These are phyloP conservation scores for Perkinsus olseni DNA, from an alignment of 169 alveolate species.

Conservation along the genomic window DNA sequence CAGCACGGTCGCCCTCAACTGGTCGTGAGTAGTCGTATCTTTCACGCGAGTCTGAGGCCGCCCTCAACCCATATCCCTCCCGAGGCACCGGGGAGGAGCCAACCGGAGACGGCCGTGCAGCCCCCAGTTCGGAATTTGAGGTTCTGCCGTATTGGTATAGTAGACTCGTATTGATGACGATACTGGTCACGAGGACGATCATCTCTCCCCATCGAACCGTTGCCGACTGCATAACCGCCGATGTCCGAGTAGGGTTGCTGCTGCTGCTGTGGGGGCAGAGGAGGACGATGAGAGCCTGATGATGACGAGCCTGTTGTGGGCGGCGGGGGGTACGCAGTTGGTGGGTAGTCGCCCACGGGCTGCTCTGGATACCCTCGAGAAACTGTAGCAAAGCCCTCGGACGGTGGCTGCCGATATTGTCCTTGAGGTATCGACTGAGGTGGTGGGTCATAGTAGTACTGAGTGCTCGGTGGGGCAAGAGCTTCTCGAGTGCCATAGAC, in stretches of 20 bases:
- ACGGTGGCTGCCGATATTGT: neutral
- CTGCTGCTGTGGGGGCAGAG: neutral
- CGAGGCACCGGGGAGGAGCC: too few relatives aligned
- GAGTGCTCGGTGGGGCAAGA: neutral
- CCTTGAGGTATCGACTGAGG: neutral
- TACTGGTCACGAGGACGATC: neutral
- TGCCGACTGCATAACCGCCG: neutral
- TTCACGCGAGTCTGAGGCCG: neutral
- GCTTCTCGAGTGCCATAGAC: neutral
- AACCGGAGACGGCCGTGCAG: too few relatives aligned
- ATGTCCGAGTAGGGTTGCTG: neutral
- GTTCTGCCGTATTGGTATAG: neutral
- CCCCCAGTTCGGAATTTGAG: neutral
- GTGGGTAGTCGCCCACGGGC: too few relatives aligned
- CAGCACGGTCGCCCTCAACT: neutral
- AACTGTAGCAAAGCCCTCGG: neutral
- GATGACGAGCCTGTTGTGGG: too few relatives aligned
- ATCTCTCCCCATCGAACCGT: too few relatives aligned
- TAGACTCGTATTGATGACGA: neutral
- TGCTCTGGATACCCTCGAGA: neutral
- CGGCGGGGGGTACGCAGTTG: too few relatives aligned
- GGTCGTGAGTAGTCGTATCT: neutral
- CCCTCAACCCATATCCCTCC: too few relatives aligned
- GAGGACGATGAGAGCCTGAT: neutral
- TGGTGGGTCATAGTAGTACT: neutral